These are phyloP conservation scores for Teunomyces barrocoloradensis DNA, from an alignment of 805 yeast species.

Conservation along the genomic window DNA sequence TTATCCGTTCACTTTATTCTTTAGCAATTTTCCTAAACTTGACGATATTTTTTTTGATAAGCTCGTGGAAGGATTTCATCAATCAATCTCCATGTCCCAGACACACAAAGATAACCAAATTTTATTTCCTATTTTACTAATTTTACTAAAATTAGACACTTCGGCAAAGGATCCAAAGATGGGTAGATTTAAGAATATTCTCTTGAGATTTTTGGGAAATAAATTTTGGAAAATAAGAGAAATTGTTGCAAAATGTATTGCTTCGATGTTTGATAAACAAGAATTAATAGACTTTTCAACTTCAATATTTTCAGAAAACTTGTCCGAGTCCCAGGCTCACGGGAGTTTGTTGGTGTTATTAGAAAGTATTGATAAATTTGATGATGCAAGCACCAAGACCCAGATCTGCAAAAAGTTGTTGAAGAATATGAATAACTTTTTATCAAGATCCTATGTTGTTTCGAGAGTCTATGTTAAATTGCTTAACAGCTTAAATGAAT, in stretches of 20 bases:
- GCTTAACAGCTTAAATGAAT: slow-evolving; percentile 4
- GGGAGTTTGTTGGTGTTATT: slow-evolving; percentile 17
- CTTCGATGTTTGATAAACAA: slow-evolving; percentile 38
- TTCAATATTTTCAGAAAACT: neutral
- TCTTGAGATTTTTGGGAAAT: slow-evolving; percentile 42
- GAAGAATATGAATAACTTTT: slow-evolving; percentile 10
- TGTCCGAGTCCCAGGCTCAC: slow-evolving; percentile 10
- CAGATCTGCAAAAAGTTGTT: slow-evolving; percentile 4
- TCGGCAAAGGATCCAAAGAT: slow-evolving; percentile 51
- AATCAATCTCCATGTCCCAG: slow-evolving; percentile 10
- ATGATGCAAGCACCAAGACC: slow-evolving; percentile 4
- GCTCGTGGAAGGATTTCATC: slow-evolving; percentile 20
- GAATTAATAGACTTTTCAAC: slow-evolving; percentile 12
- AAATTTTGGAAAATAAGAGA: slow-evolving; percentile 83
- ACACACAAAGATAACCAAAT: slow-evolving; percentile 47
- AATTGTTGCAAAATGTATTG: slow-evolving; percentile 72
- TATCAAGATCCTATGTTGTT: slow-evolving; percentile 28
- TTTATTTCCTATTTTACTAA: slow-evolving; percentile 71
- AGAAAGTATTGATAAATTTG: slow-evolving; percentile 15
- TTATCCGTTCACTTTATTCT: slow-evolving; percentile 64
- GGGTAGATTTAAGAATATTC: slow-evolving; percentile 45
- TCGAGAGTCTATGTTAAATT: slow-evolving; percentile 32
- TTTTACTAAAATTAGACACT: slow-evolving; percentile 66
- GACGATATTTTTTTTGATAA: slow-evolving; percentile 46
- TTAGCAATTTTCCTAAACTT: slow-evolving; percentile 58